Evolutionary conservation across 2,329 filamentous ascomycete genomes (phyloP), one percentile per base, ranked within the genome.

Genomic region (Sordariomycetes sp.): DNA sequence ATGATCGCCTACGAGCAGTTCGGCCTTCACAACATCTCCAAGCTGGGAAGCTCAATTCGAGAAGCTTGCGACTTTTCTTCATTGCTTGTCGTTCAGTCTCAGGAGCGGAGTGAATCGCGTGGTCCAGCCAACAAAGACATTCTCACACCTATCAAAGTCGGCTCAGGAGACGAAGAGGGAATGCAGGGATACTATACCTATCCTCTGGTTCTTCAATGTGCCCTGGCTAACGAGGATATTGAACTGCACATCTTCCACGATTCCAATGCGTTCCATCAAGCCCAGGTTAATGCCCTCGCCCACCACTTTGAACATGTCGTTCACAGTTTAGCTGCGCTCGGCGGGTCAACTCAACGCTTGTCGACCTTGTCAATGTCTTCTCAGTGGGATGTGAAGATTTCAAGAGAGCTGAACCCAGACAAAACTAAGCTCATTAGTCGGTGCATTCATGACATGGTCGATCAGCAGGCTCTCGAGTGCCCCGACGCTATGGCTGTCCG

Each of bases 401-500:
- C 23, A 9, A n/a, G 9, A n/a, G n/a, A 25, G 41, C 9, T 25
- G 9, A 25, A 25, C 23, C 9, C 10, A 16, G 19, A 21, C 24
- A 17, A 14, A 14, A 14, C 31, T 17, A n/a, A 15, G n/a, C 12
- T 33, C 21, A 21, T 33, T n/a, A 21, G 19, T 21, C 14, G 6
- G 21, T 24, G 31, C 31, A 18, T 33, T 12, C 31, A 33, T 8
- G 19, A 33, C 5, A 7, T 23, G 4, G 18, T 33, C 19, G 6
- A 23, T n/a, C 4, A 34, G 17, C 33, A 29, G 16, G 33, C 33
- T 5, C 3, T 4, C 18, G 11, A 20, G 26, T 12, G 18, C 5
- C 59, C 63, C 1, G 37, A 45, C 11, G 47, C 49, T 9, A 40
- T 47, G 4, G 63, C 63, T 16, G 51, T 66, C 21, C 44, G 58